These are phyloP conservation scores for Exophiala spinifera DNA, from an alignment of 2,329 filamentous ascomycete genomes.

Conservation along the genomic window DNA sequence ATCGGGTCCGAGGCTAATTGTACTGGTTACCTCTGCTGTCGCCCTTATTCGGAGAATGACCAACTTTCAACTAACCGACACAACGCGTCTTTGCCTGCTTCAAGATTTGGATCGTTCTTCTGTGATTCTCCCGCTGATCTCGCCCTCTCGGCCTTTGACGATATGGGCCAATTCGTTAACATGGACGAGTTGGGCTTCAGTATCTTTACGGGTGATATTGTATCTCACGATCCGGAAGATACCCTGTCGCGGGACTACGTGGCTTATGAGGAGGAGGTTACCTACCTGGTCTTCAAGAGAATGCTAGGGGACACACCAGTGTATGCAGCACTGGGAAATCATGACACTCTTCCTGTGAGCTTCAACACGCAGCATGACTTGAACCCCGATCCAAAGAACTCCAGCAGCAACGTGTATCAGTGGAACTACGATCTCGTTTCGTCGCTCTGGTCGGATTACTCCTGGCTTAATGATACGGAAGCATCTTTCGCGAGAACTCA, in stretches of 20 bases:
- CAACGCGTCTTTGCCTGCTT: conserved; percentile 29
- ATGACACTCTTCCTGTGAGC: conserved; percentile 29
- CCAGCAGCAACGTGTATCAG: conserved; percentile 22
- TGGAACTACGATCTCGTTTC: conserved; percentile 31
- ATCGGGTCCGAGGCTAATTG: conserved; percentile 34
- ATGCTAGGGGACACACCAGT: conserved; percentile 29
- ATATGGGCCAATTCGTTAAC: conserved; percentile 28
- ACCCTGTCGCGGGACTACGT: conserved; percentile 31
- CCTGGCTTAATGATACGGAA: conserved; percentile 30
- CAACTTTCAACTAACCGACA: conserved; percentile 19
- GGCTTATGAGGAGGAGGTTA: conserved; percentile 31
- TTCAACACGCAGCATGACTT: conserved; percentile 28
- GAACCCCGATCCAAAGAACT: conserved; percentile 17
- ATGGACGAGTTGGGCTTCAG: conserved; percentile 29
- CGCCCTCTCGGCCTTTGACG: conserved; percentile 28
- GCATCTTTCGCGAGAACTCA: conserved; percentile 27
- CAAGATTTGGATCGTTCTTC: conserved; percentile 29
- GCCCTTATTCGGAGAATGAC: conserved; percentile 28
- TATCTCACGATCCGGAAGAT: conserved; percentile 32
- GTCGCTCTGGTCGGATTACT: conserved; percentile 28
- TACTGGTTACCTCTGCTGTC: conserved; percentile 31
- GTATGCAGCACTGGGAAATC: conserved; percentile 32
- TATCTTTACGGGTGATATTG: conserved; percentile 35
- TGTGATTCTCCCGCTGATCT: conserved; percentile 31
- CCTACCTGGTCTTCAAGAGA: conserved; percentile 31